Evolutionary conservation across 305 asterid species (phyloP).

Genomic region (Ajuga reptans): DNA sequence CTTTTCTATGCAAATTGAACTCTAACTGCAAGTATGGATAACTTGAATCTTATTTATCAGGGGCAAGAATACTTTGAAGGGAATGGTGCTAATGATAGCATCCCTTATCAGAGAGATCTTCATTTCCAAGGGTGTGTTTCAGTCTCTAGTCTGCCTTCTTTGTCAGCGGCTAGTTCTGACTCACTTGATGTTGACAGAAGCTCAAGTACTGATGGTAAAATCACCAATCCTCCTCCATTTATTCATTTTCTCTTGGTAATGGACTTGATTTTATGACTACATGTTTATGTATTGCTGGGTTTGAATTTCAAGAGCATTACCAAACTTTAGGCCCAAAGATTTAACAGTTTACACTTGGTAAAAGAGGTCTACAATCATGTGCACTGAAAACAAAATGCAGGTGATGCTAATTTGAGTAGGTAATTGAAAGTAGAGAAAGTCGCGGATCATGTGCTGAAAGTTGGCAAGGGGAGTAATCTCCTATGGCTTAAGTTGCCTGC

Average conservation of each 20-base stretch:
- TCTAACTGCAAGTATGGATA: not conserved
- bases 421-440: not conserved
- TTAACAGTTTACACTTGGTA: not conserved
- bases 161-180: conserved; percentile 53
- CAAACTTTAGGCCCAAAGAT: not conserved
- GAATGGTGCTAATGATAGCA: conserved; percentile 27
- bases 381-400: not conserved
- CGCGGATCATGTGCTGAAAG: not conserved
- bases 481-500: not conserved
- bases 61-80: conserved; percentile 33
- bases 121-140: conserved; percentile 32
- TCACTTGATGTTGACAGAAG: conserved; percentile 45
- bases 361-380: not conserved
- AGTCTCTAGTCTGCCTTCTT: conserved; percentile 50
- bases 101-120: conserved; percentile 32
- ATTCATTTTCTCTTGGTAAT: not conserved
- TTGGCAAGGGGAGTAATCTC: not conserved
- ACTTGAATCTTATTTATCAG: conserved; percentile 31
- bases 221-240: conserved; percentile 11
- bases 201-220: conserved; percentile 44
- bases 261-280: not conserved
- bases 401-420: not conserved
- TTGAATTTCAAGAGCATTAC: not conserved
- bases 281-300: not conserved
- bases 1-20: not conserved